A percentile compares a stretch with the other conserved stretches of the same genome.
These are phyloP conservation scores for Pyrus betulifolia DNA, from an alignment of 306 rosid species.

Conservation along the genomic window DNA sequence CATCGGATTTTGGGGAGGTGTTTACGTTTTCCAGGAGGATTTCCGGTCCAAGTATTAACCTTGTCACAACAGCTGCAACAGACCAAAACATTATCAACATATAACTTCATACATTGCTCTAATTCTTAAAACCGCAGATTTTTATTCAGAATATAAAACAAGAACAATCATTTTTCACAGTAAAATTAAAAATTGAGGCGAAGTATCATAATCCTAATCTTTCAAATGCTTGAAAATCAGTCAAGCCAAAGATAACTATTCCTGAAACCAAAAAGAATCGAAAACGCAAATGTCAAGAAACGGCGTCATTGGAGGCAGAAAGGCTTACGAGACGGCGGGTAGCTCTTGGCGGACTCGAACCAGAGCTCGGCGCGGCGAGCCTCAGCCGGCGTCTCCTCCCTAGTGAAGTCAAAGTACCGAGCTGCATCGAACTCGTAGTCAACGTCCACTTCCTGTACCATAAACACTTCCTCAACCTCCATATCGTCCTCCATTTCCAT, in stretches of 20 bases:
- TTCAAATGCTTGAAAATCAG: neutral
- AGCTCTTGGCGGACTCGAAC: slow-evolving; percentile 42
- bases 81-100: neutral
- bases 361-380: slow-evolving; percentile 44
- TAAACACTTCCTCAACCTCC: slow-evolving; percentile 43
- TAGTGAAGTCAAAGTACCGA: slow-evolving; percentile 35
- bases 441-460: slow-evolving; percentile 43
- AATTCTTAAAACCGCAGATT: neutral
- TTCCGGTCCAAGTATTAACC: slow-evolving; percentile 29
- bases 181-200: neutral
- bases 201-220: neutral
- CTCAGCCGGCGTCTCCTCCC: slow-evolving; percentile 42
- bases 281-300: neutral
- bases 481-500: slow-evolving; percentile 36
- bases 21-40: slow-evolving; percentile 24
- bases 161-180: neutral
- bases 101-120: neutral
- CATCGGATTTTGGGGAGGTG: slow-evolving; percentile 23
- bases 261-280: neutral
- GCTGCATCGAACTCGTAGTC: slow-evolving; percentile 52
- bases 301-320: neutral
- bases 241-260: neutral
- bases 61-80: slow-evolving; percentile 39
- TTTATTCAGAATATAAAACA: neutral
- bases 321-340: slow-evolving; percentile 59